Evolutionary conservation across 2,329 filamentous ascomycete genomes (phyloP), one percentile per base, ranked within the genome.

Genomic region (Coniochaeta prunicola): DNA sequence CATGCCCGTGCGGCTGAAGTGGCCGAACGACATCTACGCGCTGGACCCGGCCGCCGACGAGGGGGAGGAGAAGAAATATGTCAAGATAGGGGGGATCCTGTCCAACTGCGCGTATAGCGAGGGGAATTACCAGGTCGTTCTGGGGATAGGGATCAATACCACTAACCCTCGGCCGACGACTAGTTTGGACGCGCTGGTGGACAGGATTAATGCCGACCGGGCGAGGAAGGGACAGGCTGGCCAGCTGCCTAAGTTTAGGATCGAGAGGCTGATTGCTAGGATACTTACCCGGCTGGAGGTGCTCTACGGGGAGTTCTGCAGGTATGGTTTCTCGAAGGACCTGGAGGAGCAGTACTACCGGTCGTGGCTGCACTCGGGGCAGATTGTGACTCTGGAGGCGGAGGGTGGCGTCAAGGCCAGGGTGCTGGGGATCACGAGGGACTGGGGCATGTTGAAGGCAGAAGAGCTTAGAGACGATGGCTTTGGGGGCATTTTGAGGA

Each of bases 11-110:
- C 92, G 90, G 70, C 76, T 99, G 33, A 99, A 99, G 73, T 99
- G 94, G 94, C 94, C 94, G 12, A 99, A 99, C 67, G 94, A 99
- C 69, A 90, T 99, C 58, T 93, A 91, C 68, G 88, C 87, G 0
- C 77, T 84, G 24, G 87, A 91, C 67, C 89, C 82, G 6, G 76
- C 73, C 57, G 66, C 71, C 19, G 33, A 33, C 15, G 17, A 30
- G 9, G 26, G 26, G 3, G 73, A 76, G 12, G 67, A 75, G 1
- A 70, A 74, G 0, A 69, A 75, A 2, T 94, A 94, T 65, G 87
- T 92, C 64, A 99, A 99, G 69, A 92, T 99, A 58, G 91, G 91
- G 57, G 94, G 94, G 6, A 94, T 99, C 62, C 81, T 97, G 2
- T 90, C 96, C 7, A 96, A 96, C 70, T 94, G 90, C 62, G 85